A percentile compares a stretch with the other conserved stretches of the same genome.
Conservation (phyloP, 495 filamentous ascomycete genomes). For the Massariosphaeria phaeospora region DNA sequence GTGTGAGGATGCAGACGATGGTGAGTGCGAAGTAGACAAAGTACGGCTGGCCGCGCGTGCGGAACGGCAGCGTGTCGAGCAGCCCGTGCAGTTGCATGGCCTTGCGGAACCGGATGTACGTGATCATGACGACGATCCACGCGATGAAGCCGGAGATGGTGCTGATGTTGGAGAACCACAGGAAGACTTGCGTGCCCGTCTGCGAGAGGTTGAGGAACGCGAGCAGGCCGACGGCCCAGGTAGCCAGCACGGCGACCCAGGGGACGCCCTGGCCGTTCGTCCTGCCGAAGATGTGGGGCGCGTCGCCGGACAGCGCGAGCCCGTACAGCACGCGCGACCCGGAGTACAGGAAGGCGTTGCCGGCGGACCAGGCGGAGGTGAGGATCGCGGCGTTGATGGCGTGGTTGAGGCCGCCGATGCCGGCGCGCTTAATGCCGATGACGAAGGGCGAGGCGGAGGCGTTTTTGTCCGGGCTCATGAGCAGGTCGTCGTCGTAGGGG, state of each 20-base stretch:
- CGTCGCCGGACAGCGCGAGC: constrained; percentile 22
- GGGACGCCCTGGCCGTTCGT: constrained; percentile 27
- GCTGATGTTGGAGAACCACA: constrained; percentile 34
- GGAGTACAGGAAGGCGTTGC: constrained; percentile 29
- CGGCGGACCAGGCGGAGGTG: constrained; percentile 31
- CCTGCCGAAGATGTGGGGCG: constrained; percentile 26
- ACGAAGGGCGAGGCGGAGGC: constrained; percentile 29
- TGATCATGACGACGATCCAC: constrained; percentile 37
- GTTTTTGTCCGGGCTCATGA: constrained; percentile 12
- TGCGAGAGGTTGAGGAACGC: constrained; percentile 24
- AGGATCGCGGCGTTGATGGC: constrained; percentile 30
- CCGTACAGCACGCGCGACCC: constrained; percentile 30
- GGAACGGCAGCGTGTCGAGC: constrained; percentile 20
- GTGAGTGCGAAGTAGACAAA: constrained; percentile 15
- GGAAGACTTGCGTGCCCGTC: constrained; percentile 27
- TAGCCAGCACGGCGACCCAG: constrained; percentile 25
- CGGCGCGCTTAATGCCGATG: constrained; percentile 21
- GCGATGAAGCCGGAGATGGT: constrained; percentile 39
- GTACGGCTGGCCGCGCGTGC: constrained; percentile 31
- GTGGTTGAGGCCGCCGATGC: constrained; percentile 24
- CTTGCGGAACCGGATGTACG: constrained; percentile 45
- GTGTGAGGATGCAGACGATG: constrained; percentile 23
- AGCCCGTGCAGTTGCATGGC: constrained; percentile 44
- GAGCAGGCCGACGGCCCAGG: constrained; percentile 23
- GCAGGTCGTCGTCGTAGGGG: constrained; percentile 10